Evolutionary conservation across 2,329 filamentous ascomycete genomes (phyloP).

Genomic region (Venturiaceae sp.): DNA sequence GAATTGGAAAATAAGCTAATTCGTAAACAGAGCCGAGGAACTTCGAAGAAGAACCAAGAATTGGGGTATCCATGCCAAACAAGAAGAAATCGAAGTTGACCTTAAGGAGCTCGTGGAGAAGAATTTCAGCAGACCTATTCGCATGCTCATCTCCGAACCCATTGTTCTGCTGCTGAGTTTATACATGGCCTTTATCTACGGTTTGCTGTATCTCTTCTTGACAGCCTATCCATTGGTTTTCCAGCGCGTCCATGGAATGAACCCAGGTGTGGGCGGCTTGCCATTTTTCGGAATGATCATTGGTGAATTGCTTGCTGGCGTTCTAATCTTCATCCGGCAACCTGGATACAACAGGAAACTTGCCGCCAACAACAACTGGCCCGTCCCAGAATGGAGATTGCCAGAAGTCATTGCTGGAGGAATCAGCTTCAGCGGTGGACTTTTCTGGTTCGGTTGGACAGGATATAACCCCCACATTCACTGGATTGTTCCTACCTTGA

Average conservation of each 20-base stretch:
- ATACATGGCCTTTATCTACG: slow-evolving; percentile 37
- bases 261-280: slow-evolving; percentile 59
- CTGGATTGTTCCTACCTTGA: slow-evolving; percentile 29
- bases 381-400: slow-evolving; percentile 48
- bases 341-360: slow-evolving; percentile 58
- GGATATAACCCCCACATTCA: slow-evolving; percentile 32
- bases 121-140: slow-evolving; percentile 42
- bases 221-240: slow-evolving; percentile 81
- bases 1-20: not conserved
- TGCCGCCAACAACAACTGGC: slow-evolving; percentile 37
- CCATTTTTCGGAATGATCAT: slow-evolving; percentile 78
- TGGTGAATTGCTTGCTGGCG: slow-evolving; percentile 60
- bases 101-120: slow-evolving; percentile 39
- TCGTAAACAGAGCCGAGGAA: slow-evolving; percentile 39
- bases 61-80: slow-evolving; percentile 53
- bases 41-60: slow-evolving; percentile 46
- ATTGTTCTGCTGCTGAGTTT: slow-evolving; percentile 38
- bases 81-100: slow-evolving; percentile 44
- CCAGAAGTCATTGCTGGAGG: slow-evolving; percentile 45
- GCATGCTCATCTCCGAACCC: slow-evolving; percentile 39
- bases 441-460: slow-evolving; percentile 32
- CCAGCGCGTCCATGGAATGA: slow-evolving; percentile 59
- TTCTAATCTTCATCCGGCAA: slow-evolving; percentile 53
- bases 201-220: slow-evolving; percentile 73
- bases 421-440: slow-evolving; percentile 29